A percentile compares a stretch with the other conserved stretches of the same genome.
Conservation (phyloP, 225 moss, liverwort and hornwort species). For the Lunularia cruciata region DNA sequence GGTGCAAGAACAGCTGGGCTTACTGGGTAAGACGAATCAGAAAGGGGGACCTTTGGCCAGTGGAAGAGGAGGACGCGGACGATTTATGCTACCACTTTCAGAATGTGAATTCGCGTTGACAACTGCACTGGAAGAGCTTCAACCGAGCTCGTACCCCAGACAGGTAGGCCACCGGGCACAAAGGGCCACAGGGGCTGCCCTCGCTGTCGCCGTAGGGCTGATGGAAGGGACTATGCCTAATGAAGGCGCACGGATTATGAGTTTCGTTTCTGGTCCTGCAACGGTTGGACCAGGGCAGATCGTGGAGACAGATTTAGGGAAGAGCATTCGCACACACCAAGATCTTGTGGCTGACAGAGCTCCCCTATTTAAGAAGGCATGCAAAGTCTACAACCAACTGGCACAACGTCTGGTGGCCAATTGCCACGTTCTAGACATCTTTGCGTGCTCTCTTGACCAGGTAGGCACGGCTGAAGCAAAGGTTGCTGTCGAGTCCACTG, state of each 20-base stretch:
- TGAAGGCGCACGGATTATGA: conserved; percentile 82
- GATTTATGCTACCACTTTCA: conserved; percentile 72
- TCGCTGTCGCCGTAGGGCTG: conserved; percentile 77
- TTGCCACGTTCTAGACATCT: conserved; percentile 83
- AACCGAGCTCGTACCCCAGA: conserved; percentile 61
- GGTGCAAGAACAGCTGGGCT: conserved; percentile 83
- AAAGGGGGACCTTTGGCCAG: conserved; percentile 44
- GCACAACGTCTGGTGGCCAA: conserved; percentile 71
- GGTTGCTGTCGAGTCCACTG: conserved; percentile 78
- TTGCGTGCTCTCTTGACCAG: conserved; percentile 98
- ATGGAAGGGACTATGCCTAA: conserved; percentile 79
- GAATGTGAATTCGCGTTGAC: conserved; percentile 86
- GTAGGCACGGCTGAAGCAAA: conserved; percentile 88
- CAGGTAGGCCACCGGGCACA: conserved; percentile 55
- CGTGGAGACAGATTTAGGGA: conserved; percentile 83
- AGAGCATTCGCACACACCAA: conserved; percentile 96
- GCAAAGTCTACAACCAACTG: conserved; percentile 81
- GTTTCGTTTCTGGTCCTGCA: conserved; percentile 88
- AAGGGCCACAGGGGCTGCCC: conserved; percentile 91
- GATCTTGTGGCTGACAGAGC: conserved; percentile 88
- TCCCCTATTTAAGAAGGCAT: conserved; percentile 78
- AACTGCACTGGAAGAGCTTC: conserved; percentile 77
- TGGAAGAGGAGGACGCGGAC: conserved; percentile 60
- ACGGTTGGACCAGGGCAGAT: conserved; percentile 87
- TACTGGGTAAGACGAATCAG: conserved; percentile 51